A percentile compares a stretch with the other conserved stretches of the same genome.
Conservation (phyloP, 805 yeast genomes). For the Wickerhamiella slavikovae region DNA sequence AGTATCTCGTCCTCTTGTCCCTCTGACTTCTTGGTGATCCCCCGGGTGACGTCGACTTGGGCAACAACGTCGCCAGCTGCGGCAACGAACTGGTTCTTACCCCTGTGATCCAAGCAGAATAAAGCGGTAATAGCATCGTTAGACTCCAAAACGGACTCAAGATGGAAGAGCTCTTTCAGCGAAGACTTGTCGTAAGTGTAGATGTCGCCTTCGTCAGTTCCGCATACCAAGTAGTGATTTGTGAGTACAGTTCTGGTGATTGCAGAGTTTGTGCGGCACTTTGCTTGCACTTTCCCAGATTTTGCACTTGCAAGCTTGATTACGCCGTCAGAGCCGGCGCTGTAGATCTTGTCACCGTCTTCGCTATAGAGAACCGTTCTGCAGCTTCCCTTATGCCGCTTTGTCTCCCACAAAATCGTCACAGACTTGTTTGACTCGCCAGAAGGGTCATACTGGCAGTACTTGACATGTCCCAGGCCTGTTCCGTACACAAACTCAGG, state of each 20-base stretch:
- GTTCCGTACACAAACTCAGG: slow-evolving; percentile 49
- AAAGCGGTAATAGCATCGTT: slow-evolving; percentile 49
- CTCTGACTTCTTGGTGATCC: slow-evolving; percentile 45
- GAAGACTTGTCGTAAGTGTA: slow-evolving; percentile 34
- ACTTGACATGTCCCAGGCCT: slow-evolving; percentile 60
- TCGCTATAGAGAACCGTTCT: slow-evolving; percentile 50
- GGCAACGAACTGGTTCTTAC: slow-evolving; percentile 60
- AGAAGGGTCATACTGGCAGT: slow-evolving; percentile 36
- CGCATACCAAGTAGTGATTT: slow-evolving; percentile 21
- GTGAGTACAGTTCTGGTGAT: slow-evolving; percentile 14
- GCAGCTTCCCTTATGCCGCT: slow-evolving; percentile 77
- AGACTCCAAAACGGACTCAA: slow-evolving; percentile 43
- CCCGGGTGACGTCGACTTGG: slow-evolving; percentile 60
- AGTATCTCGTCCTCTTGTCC: slow-evolving; percentile 90
- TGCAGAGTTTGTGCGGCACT: slow-evolving; percentile 17
- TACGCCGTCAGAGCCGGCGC: slow-evolving; percentile 64
- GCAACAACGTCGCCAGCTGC: slow-evolving; percentile 68
- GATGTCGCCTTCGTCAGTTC: slow-evolving; percentile 52
- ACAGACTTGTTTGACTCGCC: slow-evolving; percentile 19
- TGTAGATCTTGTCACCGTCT: slow-evolving; percentile 37
- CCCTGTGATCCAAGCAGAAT: slow-evolving; percentile 44
- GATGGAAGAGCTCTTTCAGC: slow-evolving; percentile 28
- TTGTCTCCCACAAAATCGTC: slow-evolving; percentile 50
- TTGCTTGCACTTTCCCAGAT: slow-evolving; percentile 57
- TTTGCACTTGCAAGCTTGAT: slow-evolving; percentile 51